These are phyloP conservation scores for Boletus mariae DNA, from an alignment of 1,284 basidiomycete species.

Conservation along the genomic window DNA sequence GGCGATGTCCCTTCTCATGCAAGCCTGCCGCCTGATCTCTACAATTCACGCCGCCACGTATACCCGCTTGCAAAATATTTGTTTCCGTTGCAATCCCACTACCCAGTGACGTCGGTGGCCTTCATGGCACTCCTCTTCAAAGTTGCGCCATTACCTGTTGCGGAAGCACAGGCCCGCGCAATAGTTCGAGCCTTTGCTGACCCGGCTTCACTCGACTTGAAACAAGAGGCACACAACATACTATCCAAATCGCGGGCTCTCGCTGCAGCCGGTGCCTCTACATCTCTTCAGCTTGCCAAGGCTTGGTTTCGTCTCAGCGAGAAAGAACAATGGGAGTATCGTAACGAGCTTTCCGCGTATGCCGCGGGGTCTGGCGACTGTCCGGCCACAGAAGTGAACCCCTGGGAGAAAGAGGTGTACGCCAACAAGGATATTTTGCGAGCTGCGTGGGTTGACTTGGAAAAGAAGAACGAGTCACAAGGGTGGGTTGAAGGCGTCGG, in stretches of 20 bases:
- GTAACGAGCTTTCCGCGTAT: slow-evolving; percentile 54
- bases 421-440: slow-evolving; percentile 47
- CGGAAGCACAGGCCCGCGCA: slow-evolving; percentile 65
- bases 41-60: slow-evolving; percentile 60
- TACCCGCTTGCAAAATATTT: slow-evolving; percentile 59
- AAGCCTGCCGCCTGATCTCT: slow-evolving; percentile 49
- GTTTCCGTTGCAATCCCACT: slow-evolving; percentile 47
- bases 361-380: slow-evolving; percentile 34
- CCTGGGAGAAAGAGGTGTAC: slow-evolving; percentile 61
- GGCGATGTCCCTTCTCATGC: slow-evolving; percentile 38
- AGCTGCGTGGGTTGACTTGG: slow-evolving; percentile 55
- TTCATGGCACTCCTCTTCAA: slow-evolving; percentile 60
- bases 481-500: slow-evolving; percentile 63
- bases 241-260: slow-evolving; percentile 47
- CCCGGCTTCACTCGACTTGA: slow-evolving; percentile 46
- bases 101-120: slow-evolving; percentile 51
- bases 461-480: slow-evolving; percentile 51
- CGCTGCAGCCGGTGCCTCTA: slow-evolving; percentile 28
- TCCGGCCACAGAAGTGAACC: slow-evolving; percentile 37
- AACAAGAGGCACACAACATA: slow-evolving; percentile 45
- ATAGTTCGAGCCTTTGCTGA: slow-evolving; percentile 50
- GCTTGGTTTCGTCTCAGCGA: slow-evolving; percentile 52
- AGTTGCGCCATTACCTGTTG: slow-evolving; percentile 61
- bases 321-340: slow-evolving; percentile 64
- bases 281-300: slow-evolving; percentile 42